These are phyloP conservation scores for Myxozyma vanderwaltii DNA, from an alignment of 805 yeast genomes.

Conservation along the genomic window DNA sequence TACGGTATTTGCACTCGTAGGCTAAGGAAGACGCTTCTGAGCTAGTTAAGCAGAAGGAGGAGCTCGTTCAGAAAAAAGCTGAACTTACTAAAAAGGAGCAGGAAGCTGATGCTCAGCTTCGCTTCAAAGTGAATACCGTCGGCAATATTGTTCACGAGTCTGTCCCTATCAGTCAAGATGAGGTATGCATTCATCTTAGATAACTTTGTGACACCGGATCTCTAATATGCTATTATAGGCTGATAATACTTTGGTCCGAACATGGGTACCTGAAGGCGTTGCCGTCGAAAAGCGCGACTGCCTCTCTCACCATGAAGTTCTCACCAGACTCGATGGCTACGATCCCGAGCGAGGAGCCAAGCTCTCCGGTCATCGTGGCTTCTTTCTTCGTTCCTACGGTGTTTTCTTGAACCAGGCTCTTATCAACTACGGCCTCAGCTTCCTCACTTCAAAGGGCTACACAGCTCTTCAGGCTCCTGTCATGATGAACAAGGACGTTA, in stretches of 20 bases:
- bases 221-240: conserved; percentile 47
- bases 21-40: conserved; percentile 92
- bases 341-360: conserved; percentile 99
- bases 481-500: conserved; percentile 99
- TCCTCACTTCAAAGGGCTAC: conserved; percentile 77
- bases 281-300: conserved; percentile 74
- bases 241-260: conserved; percentile 81
- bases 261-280: conserved; percentile 82
- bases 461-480: conserved; percentile 96
- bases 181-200: conserved; percentile 44
- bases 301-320: conserved; percentile 92
- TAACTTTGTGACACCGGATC: no score
- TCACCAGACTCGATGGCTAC: conserved; percentile 92
- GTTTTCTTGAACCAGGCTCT: conserved; percentile 97
- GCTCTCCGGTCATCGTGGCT: conserved; percentile 98
- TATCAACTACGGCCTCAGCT: conserved; percentile 90
- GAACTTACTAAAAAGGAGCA: conserved; percentile 67
- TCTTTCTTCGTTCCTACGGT: conserved; percentile 91
- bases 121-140: conserved; percentile 79
- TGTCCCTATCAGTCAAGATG: conserved; percentile 84
- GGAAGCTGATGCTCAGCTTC: conserved; percentile 73
- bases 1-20: conserved; percentile 31
- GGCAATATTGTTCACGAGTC: conserved; percentile 95
- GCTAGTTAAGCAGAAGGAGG: conserved; percentile 78
- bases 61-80: conserved; percentile 68